phyloP scores from a whole-genome alignment of 352 stramenopile genomes.

The Thraustochytrium striatum region DNA sequence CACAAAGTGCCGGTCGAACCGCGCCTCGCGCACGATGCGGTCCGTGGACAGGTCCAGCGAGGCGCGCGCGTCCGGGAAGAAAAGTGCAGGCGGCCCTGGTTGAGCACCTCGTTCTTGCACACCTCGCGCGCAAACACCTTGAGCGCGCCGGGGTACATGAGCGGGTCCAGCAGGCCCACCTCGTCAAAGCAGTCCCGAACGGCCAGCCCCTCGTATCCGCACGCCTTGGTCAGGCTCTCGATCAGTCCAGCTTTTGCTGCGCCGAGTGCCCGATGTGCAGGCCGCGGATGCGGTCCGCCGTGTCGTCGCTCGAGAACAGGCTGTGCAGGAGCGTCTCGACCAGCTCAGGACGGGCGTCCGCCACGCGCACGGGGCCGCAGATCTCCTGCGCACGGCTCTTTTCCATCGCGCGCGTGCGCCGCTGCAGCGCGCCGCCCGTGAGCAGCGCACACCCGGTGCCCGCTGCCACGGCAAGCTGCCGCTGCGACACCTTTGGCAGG shows the following conservation, averaged over 20 bases:
- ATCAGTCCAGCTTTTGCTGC: slow-evolving; percentile 51
- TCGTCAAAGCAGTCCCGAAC: slow-evolving; percentile 51
- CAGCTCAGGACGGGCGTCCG: slow-evolving; percentile 27
- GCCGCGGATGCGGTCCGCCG: slow-evolving; percentile 33
- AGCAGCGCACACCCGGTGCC: neutral
- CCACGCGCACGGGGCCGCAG: slow-evolving; percentile 27
- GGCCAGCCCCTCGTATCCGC: slow-evolving; percentile 45
- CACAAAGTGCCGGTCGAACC: slow-evolving; percentile 51
- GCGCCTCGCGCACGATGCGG: slow-evolving; percentile 47
- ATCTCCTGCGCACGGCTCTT: slow-evolving; percentile 19
- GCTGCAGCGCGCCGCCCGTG: slow-evolving; percentile 14
- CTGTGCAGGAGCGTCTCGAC: slow-evolving; percentile 44
- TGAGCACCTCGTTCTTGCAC: slow-evolving; percentile 50
- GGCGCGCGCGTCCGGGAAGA: slow-evolving; percentile 43
- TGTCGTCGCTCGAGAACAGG: slow-evolving; percentile 42
- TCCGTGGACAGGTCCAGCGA: slow-evolving; percentile 48
- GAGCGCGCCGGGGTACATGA: slow-evolving; percentile 36
- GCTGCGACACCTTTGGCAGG: slow-evolving; percentile 14
- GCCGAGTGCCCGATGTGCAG: slow-evolving; percentile 44
- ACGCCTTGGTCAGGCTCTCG: slow-evolving; percentile 20
- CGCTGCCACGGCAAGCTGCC: slow-evolving; percentile 18
- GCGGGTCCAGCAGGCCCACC: slow-evolving; percentile 48
- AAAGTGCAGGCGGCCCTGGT: slow-evolving; percentile 49
- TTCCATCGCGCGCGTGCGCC: slow-evolving; percentile 15
- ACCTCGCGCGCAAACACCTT: slow-evolving; percentile 51